Conservation (phyloP, 2,329 filamentous ascomycete genomes). For the Sporothrix humicola region DNA sequence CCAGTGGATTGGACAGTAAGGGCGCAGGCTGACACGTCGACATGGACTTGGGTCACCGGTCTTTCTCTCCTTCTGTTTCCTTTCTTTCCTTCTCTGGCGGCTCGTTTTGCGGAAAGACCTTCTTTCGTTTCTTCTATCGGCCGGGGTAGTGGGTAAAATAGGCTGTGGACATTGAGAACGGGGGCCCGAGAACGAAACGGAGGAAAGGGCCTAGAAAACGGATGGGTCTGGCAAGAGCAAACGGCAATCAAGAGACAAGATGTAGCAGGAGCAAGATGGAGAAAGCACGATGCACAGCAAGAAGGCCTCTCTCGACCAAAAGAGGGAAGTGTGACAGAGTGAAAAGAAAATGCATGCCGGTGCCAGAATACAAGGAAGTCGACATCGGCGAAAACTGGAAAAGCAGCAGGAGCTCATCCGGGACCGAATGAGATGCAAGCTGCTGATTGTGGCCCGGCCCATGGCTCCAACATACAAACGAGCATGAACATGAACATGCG, state of each 20-base stretch:
- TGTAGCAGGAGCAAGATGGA: neutral
- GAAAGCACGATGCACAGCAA: neutral
- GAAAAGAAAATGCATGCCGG: slow-evolving; percentile 10
- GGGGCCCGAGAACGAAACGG: neutral
- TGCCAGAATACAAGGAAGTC: neutral
- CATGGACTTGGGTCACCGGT: slow-evolving; percentile 31
- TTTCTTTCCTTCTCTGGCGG: slow-evolving; percentile 18
- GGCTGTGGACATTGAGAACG: slow-evolving; percentile 8
- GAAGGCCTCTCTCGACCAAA: neutral
- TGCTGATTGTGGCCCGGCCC: slow-evolving; percentile 22
- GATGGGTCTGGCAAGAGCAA: neutral
- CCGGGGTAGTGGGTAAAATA: slow-evolving; percentile 29
- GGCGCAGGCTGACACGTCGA: slow-evolving; percentile 40
- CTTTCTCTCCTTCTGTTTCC: slow-evolving; percentile 24
- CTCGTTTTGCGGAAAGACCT: neutral
- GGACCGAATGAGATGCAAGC: slow-evolving; percentile 8
- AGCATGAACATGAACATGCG: neutral
- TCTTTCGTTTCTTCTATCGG: slow-evolving; percentile 27
- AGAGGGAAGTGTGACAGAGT: neutral
- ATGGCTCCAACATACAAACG: neutral
- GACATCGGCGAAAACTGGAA: neutral
- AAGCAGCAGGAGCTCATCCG: neutral
- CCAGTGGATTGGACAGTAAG: slow-evolving; percentile 37
- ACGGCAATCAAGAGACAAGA: neutral
- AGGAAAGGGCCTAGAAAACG: neutral